Percentiles rank a stretch among this genome's conserved stretches.
phyloP scores from a whole-genome alignment of 1,284 basidiomycete species.

The Moniliophthora roreri region DNA sequence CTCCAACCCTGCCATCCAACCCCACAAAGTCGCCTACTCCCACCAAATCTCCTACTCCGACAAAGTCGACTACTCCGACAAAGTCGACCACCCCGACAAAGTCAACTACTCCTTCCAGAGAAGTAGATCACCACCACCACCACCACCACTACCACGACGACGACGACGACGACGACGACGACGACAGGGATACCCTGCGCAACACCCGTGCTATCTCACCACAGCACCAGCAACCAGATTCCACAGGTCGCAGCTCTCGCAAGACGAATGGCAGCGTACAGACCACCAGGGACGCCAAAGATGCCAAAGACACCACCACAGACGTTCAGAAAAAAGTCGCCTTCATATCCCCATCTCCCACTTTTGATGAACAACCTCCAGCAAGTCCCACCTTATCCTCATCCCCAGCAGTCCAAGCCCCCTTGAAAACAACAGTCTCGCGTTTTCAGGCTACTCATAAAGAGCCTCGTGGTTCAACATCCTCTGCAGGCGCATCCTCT shows the following conservation, averaged over 20 bases:
- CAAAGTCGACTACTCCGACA: conserved; percentile 2
- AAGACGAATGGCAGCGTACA: conserved; percentile 48
- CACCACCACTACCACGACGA: neutral
- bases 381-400: conserved; percentile 33
- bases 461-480: conserved; percentile 66
- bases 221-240: conserved; percentile 36
- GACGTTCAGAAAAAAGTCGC: conserved; percentile 80
- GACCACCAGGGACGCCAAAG: too few relatives aligned
- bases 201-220: conserved; percentile 19
- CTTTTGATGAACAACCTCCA: conserved; percentile 39
- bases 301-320: conserved; percentile 29
- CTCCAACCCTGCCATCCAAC: conserved; percentile 21
- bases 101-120: neutral
- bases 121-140: conserved; percentile 5
- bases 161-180: neutral
- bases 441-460: conserved; percentile 75
- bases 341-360: conserved; percentile 77
- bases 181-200: conserved; percentile 1
- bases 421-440: conserved; percentile 65
- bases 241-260: conserved; percentile 50
- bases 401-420: conserved; percentile 37
- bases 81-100: conserved; percentile 11
- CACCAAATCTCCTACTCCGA: neutral
- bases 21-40: conserved; percentile 3
- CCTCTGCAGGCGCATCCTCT: conserved; percentile 46